Base-by-base conservation (phyloP, 306 rosid genomes). In the Astragalus glycyphyllos region DNA sequence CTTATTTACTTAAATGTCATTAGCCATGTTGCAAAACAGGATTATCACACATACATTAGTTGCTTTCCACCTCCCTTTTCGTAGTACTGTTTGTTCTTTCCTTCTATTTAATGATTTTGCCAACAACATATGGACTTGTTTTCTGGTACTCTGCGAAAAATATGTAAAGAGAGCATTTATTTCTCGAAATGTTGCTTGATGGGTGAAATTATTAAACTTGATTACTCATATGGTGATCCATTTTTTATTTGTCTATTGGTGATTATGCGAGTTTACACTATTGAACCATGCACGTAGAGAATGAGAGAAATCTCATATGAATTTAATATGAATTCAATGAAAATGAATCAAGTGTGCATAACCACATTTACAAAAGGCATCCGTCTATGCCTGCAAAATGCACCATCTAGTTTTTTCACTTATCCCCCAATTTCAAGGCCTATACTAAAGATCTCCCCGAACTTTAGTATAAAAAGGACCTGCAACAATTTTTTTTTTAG, bases 141-240 rank as follows among this genome's bases (percentile, higher is more conserved):
- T 67, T 66, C 54, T 32, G 62, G 75, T 44, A 67, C 29, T 68
- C 37, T 12, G 64, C 61, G 35, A 42, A n/a, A 72, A 72, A 53
- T 41, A 71, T 77, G 37, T 46, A 20, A 37, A 58, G 49, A 53
- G 44, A 72, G 59, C 65, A 16, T 49, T 74, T 35, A 40, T 80
- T 57, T 42, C 8, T 29, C 16, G 34, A 38, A 51, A 31, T 71
- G 49, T 69, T 63, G 1, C 40, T 8, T 0, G 13, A 32, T 51
- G 42, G 7, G 45, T 41, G 37, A 5, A 29, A 44, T 56, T 70
- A 12, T 56, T 59, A 14, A 48, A 45, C 61, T 42, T n/a, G 23
- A 68, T 76, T 29, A 48, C 32, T 51, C 66, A 20, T 14, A 65
- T 45, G 46, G 5, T 13, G 20, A 8, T 67, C 54, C 23, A 29